A percentile compares a stretch with the other conserved stretches of the same genome.
These are phyloP conservation scores for Xylaria polymorpha DNA, from an alignment of 2,329 filamentous ascomycete genomes.

Conservation along the genomic window DNA sequence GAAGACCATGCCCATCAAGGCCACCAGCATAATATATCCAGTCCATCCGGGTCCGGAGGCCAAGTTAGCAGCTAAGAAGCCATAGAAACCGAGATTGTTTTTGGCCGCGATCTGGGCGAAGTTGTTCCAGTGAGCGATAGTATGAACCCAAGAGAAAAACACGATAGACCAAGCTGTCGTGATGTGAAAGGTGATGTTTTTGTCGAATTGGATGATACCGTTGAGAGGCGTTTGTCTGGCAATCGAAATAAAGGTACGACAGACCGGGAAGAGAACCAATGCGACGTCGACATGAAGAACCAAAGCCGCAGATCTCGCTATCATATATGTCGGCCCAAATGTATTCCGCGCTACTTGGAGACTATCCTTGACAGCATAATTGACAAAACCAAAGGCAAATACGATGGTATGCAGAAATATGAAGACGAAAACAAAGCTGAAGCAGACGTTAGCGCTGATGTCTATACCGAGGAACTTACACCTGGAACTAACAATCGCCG, in stretches of 20 bases:
- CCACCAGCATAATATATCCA: conserved; percentile 84
- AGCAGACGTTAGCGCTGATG: conserved; percentile 39
- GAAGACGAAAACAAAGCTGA: conserved; percentile 81
- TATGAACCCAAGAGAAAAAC: conserved; percentile 89
- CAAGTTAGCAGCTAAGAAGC: conserved; percentile 81
- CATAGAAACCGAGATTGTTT: conserved; percentile 81
- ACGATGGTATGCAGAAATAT: conserved; percentile 78
- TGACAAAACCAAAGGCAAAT: conserved; percentile 82
- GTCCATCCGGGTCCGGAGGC: conserved; percentile 85
- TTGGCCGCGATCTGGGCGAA: conserved; percentile 80
- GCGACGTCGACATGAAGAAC: conserved; percentile 85
- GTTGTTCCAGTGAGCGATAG: conserved; percentile 88
- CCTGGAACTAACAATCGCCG: conserved; percentile 73
- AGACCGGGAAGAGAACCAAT: conserved; percentile 83
- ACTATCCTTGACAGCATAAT: conserved; percentile 83
- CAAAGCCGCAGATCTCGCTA: conserved; percentile 79
- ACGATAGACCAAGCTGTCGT: conserved; percentile 87
- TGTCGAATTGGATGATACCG: conserved; percentile 88
- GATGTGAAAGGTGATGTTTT: conserved; percentile 91
- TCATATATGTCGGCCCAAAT: conserved; percentile 81
- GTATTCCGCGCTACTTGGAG: conserved; percentile 71
- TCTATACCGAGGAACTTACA: conserved; percentile 32
- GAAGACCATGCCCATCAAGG: conserved; percentile 80
- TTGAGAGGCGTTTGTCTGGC: conserved; percentile 83
- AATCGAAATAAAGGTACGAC: conserved; percentile 84